phyloP scores from a whole-genome alignment of 148 eudicot species.

The Cornus kousa region DNA sequence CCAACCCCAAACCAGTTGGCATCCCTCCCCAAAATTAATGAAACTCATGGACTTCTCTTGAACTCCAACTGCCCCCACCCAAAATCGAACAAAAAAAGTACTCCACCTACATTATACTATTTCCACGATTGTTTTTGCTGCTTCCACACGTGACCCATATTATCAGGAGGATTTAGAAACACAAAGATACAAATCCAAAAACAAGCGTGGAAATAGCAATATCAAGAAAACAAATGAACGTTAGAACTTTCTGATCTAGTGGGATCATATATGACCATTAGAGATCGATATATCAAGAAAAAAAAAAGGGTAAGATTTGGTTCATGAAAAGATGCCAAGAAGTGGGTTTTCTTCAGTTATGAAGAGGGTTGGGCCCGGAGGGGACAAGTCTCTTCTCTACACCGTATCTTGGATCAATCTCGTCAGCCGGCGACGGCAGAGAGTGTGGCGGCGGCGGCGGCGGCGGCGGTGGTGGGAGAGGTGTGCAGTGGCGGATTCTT shows the following conservation, averaged over 20 bases:
- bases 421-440: slow-evolving; percentile 23
- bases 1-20: not conserved
- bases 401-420: slow-evolving; percentile 77
- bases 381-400: slow-evolving; percentile 86
- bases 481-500: slow-evolving; percentile 30
- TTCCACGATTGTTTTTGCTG: slow-evolving; percentile 66
- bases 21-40: slow-evolving; percentile 40
- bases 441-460: slow-evolving; percentile 14
- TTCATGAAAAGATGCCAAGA: not conserved
- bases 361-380: slow-evolving; percentile 93
- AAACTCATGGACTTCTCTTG: slow-evolving; percentile 62
- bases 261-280: too few relatives aligned
- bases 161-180: not conserved
- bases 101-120: slow-evolving; percentile 19
- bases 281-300: not conserved
- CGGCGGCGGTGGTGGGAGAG: slow-evolving; percentile 31
- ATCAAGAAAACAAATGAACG: not conserved
- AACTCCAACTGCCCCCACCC: slow-evolving; percentile 17
- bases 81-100: not conserved
- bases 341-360: slow-evolving; percentile 38
- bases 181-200: slow-evolving; percentile 22
- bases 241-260: too few relatives aligned
- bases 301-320: not conserved
- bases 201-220: slow-evolving; percentile 66
- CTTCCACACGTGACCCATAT: slow-evolving; percentile 6